Evolutionary conservation across 139 green algal species (phyloP).

Genomic region (Picochlorum sp.): DNA sequence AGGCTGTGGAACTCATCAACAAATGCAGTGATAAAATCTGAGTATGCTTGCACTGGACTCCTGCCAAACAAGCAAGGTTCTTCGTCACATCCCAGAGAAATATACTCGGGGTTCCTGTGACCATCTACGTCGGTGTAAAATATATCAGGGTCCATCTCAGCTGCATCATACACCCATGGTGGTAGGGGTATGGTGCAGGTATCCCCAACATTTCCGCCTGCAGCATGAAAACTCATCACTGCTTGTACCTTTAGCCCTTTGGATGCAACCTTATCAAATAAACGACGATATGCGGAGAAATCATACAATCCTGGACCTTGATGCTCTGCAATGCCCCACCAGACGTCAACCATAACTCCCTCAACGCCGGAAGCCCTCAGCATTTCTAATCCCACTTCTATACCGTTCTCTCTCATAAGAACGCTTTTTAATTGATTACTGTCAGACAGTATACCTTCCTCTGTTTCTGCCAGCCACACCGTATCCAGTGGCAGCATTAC

Average conservation of each 20-base stretch:
- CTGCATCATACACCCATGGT: constrained; percentile 87
- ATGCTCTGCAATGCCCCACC: constrained; percentile 82
- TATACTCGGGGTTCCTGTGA: constrained; percentile 84
- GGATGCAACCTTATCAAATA: constrained; percentile 48
- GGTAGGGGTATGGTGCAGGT: constrained; percentile 89
- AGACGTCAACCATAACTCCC: constrained; percentile 90
- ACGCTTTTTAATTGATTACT: constrained; percentile 34
- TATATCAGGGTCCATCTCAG: constrained; percentile 82
- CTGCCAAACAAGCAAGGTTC: constrained; percentile 64
- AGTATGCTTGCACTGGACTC: constrained; percentile 86
- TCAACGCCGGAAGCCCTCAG: constrained; percentile 74
- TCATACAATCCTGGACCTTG: constrained; percentile 67
- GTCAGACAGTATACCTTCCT: constrained; percentile 32
- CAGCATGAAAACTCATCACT: constrained; percentile 88
- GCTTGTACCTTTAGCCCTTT: constrained; percentile 68
- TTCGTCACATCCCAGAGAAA: constrained; percentile 86
- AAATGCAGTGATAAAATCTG: constrained; percentile 89
- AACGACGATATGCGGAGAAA: constrained; percentile 68
- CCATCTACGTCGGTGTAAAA: constrained; percentile 89
- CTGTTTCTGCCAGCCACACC: constrained; percentile 72
- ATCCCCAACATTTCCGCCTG: constrained; percentile 85
- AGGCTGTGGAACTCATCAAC: constrained; percentile 59
- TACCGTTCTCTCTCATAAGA: constrained; percentile 72
- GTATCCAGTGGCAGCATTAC: constrained; percentile 99
- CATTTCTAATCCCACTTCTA: constrained; percentile 73